phyloP scores from a whole-genome alignment of 2,329 filamentous ascomycete genomes.

The Colletotrichum spinosum region DNA sequence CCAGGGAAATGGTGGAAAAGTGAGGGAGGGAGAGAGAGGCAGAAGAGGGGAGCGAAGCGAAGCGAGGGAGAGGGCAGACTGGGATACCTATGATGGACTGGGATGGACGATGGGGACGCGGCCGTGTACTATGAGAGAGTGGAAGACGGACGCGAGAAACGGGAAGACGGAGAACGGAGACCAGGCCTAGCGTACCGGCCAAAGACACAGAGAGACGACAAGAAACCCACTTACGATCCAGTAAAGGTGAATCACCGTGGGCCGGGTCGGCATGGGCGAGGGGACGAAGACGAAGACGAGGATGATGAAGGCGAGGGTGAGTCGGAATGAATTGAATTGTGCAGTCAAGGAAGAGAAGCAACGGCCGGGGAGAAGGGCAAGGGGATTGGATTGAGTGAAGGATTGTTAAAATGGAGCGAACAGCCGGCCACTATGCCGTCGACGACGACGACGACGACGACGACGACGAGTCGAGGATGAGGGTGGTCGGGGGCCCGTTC shows the following conservation, averaged over 20 bases:
- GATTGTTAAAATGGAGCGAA: constrained; percentile 35
- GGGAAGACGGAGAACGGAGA: background rate
- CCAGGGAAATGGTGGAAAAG: constrained; percentile 22
- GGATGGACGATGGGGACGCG: constrained; percentile 10
- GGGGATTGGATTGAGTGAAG: constrained; percentile 27
- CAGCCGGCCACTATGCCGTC: constrained; percentile 37
- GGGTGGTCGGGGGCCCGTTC: constrained; percentile 40
- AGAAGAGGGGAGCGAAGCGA: constrained; percentile 7
- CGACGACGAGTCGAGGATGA: constrained; percentile 17
- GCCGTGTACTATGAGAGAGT: constrained; percentile 6
- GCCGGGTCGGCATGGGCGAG: constrained; percentile 35
- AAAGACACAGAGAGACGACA: constrained; percentile 9
- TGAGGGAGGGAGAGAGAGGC: constrained; percentile 15
- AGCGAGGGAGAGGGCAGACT: constrained; percentile 15
- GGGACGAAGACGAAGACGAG: constrained; percentile 13
- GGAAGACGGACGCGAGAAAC: constrained; percentile 8
- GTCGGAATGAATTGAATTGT: too few relatives aligned
- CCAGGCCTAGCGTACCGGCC: background rate
- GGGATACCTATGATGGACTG: constrained; percentile 4
- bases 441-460: constrained; percentile 35
- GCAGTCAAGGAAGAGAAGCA: too few relatives aligned
- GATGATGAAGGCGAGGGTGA: constrained; percentile 19
- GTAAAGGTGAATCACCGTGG: constrained; percentile 33
- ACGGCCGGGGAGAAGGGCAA: too few relatives aligned
- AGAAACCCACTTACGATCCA: constrained; percentile 35